phyloP scores from a whole-genome alignment of 176 grass and related monocot genomes.

The Canna indica region DNA sequence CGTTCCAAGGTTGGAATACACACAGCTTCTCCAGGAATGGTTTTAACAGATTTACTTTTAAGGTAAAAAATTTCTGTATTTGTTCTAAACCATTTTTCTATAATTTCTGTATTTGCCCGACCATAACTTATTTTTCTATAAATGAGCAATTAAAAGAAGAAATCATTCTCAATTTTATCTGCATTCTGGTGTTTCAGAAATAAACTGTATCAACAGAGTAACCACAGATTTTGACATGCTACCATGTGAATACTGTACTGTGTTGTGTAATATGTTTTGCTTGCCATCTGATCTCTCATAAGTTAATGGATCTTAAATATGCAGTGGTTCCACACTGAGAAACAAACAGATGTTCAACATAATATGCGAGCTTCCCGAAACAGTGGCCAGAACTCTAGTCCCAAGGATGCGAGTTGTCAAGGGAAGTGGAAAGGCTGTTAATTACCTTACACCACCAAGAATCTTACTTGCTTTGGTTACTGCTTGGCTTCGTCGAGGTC shows the following conservation, averaged over 20 bases:
- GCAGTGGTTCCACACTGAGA: conserved; percentile 83
- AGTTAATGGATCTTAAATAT: conserved; percentile 20
- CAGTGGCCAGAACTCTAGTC: conserved; percentile 90
- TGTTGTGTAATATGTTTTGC: neutral
- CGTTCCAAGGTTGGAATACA: conserved; percentile 89
- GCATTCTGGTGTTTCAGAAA: too few species aligned
- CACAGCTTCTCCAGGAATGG: conserved; percentile 98
- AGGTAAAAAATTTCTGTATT: conserved; percentile 38
- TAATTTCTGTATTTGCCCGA: too few species aligned
- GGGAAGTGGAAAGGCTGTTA: conserved; percentile 95
- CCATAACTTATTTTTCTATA: too few species aligned
- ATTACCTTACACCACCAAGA: conserved; percentile 92
- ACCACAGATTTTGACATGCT: too few species aligned
- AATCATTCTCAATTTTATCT: too few species aligned
- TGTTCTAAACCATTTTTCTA: neutral
- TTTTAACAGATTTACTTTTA: conserved; percentile 87
- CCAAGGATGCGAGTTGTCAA: conserved; percentile 95
- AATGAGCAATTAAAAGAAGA: too few species aligned
- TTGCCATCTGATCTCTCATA: neutral
- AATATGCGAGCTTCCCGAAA: conserved; percentile 98
- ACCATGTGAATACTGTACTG: too few species aligned
- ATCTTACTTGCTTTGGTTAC: conserved; percentile 93
- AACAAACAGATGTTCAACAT: conserved; percentile 99
- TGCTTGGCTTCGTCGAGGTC: conserved; percentile 88
- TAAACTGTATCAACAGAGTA: too few species aligned